A percentile compares a stretch with the other conserved stretches of the same genome.
Evolutionary conservation across 345 rosid species (phyloP).

Genomic region (Rubroshorea leprosula): DNA sequence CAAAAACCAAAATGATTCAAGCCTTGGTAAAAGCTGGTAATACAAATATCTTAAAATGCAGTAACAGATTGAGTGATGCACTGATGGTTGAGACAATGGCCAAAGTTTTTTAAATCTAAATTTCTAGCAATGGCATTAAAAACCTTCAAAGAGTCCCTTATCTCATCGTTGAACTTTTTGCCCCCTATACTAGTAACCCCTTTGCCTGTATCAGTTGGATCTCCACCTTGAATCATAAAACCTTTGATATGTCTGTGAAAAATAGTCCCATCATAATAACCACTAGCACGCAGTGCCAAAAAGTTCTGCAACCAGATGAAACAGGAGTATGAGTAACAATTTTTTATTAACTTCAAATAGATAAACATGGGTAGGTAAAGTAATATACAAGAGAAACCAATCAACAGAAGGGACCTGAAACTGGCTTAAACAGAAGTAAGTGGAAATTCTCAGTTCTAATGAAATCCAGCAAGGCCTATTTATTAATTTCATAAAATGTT

Average conservation of each 20-base stretch:
- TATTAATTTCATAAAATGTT: no score
- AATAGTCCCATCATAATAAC: slow-evolving; percentile 82
- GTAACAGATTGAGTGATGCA: not conserved
- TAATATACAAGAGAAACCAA: not conserved
- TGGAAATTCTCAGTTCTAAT: not conserved
- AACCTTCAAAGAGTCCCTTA: slow-evolving; percentile 96
- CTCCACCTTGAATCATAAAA: slow-evolving; percentile 99
- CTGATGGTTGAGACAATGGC: not conserved
- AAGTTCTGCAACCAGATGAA: slow-evolving; percentile 59
- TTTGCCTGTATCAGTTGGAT: slow-evolving; percentile 92
- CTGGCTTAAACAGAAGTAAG: not conserved
- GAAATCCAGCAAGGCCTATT: not conserved
- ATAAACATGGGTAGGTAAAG: not conserved
- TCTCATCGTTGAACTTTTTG: slow-evolving; percentile 96
- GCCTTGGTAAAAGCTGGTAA: not conserved
- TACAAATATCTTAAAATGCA: not conserved
- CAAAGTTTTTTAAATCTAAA: not conserved
- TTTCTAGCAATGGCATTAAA: not conserved
- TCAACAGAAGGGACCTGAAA: not conserved
- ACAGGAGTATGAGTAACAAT: slow-evolving; percentile 5
- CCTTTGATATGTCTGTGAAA: slow-evolving; percentile 94
- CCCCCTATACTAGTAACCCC: slow-evolving; percentile 99
- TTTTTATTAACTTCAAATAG: not conserved
- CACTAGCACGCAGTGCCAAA: slow-evolving; percentile 90
- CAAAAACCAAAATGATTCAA: not conserved